Evolutionary conservation across 495 filamentous ascomycete species (phyloP).

Genomic region (Podospora pseudocomata): DNA sequence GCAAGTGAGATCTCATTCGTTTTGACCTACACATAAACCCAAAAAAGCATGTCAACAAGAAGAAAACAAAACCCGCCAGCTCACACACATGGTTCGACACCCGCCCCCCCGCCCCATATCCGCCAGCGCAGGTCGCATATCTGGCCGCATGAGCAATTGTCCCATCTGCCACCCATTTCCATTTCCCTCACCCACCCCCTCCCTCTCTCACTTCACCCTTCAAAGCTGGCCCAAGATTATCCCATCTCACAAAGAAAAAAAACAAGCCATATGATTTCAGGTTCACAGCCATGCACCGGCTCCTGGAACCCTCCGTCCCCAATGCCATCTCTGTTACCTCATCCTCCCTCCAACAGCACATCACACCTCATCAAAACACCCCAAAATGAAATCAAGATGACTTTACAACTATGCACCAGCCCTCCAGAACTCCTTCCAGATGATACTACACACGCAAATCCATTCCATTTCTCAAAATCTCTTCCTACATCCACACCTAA

Average conservation of each 20-base stretch:
- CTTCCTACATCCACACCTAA: neutral
- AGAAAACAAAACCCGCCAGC: neutral
- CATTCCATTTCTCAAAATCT: too few relatives aligned
- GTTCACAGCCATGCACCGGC: too few relatives aligned
- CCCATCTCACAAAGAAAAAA: too few relatives aligned
- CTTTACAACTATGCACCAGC: constrained; percentile 20
- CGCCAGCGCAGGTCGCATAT: constrained; percentile 20
- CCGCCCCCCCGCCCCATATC: neutral
- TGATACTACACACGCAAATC: too few relatives aligned
- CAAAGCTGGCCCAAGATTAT: too few relatives aligned
- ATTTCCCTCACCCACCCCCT: neutral
- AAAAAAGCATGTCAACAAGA: neutral
- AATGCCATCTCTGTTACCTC: too few relatives aligned
- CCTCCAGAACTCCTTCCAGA: too few relatives aligned
- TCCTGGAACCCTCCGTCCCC: too few relatives aligned
- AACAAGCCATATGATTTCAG: too few relatives aligned
- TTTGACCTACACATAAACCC: constrained; percentile 5
- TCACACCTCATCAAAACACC: neutral
- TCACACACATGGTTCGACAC: neutral
- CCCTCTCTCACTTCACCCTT: neutral
- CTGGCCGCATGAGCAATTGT: constrained; percentile 30
- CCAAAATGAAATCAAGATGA: constrained; percentile 20
- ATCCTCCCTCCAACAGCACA: too few relatives aligned
- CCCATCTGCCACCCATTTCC: constrained; percentile 9
- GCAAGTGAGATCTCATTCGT: constrained; percentile 22